Percentiles rank a stretch among this genome's conserved stretches.
These are phyloP conservation scores for Neocallimastix lanati DNA, from an alignment of 192 early-diverging fungal species.

Conservation along the genomic window DNA sequence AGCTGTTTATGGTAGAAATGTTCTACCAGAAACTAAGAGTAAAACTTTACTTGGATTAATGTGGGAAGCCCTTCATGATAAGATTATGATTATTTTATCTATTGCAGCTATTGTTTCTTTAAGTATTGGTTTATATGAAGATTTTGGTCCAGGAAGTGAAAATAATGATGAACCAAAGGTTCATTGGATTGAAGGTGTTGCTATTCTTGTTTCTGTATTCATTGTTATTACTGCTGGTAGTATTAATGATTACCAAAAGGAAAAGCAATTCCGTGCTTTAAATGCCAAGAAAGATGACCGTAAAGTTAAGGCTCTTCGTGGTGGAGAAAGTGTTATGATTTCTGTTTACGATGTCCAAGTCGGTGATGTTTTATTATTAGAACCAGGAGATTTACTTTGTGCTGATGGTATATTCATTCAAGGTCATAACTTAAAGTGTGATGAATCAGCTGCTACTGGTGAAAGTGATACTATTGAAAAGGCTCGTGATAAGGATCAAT, in stretches of 20 bases:
- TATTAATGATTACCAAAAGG: constrained; percentile 73
- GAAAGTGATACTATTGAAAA: constrained; percentile 7
- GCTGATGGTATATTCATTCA: constrained; percentile 20
- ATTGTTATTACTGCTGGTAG: constrained; percentile 62
- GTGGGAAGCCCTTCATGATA: constrained; percentile 69
- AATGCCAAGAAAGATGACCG: constrained; percentile 77
- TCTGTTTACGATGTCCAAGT: neutral
- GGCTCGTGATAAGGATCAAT: constrained; percentile 27
- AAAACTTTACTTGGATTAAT: constrained; percentile 54
- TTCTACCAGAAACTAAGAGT: constrained; percentile 45
- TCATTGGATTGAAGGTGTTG: constrained; percentile 5
- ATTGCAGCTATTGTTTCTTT: constrained; percentile 63
- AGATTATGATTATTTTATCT: constrained; percentile 57
- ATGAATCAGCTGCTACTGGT: neutral
- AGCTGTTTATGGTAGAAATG: constrained; percentile 44
- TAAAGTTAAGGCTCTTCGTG: constrained; percentile 2
- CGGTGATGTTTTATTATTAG: neutral
- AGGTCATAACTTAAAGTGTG: neutral
- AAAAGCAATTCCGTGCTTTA: constrained; percentile 64
- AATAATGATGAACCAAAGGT: constrained; percentile 10
- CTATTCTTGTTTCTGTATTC: constrained; percentile 54
- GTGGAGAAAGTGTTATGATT: neutral
- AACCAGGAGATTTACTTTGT: neutral
- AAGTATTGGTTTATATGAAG: constrained; percentile 63
- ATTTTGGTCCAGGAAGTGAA: constrained; percentile 21